Conservation (phyloP, 768 basidiomycete genomes). For the Sporobolomyces roseus region DNA sequence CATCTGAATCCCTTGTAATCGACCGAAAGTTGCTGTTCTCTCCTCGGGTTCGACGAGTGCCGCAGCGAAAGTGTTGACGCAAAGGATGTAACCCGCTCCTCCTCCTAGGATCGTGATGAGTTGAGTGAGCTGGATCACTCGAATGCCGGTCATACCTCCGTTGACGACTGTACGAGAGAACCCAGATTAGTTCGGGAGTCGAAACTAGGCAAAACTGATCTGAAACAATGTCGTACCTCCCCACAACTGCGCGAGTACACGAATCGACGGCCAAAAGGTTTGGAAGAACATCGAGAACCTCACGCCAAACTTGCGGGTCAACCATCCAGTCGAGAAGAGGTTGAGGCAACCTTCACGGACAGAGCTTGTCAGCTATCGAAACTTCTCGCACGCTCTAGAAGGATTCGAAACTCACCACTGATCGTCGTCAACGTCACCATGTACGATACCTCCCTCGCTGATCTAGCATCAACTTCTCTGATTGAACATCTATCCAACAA, state of each 20-base stretch:
- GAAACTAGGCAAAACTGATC: background rate
- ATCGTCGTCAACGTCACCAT: conserved; percentile 45
- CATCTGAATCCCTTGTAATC: conserved; percentile 45
- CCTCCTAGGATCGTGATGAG: conserved; percentile 47
- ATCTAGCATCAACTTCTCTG: conserved; percentile 41
- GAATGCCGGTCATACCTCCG: conserved; percentile 43
- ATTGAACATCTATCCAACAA: conserved; percentile 44
- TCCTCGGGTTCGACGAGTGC: conserved; percentile 44
- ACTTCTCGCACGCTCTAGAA: background rate
- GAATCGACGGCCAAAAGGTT: conserved; percentile 44
- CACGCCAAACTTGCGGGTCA: conserved; percentile 44
- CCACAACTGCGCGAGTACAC: conserved; percentile 46
- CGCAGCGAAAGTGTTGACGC: conserved; percentile 45
- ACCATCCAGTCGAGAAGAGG: conserved; percentile 46
- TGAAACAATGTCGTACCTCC: conserved; percentile 16
- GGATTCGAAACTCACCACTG: conserved; percentile 31
- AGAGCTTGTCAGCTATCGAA: background rate
- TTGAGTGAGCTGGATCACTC: conserved; percentile 47
- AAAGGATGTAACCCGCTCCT: conserved; percentile 48
- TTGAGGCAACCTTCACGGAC: conserved; percentile 37
- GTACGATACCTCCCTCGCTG: conserved; percentile 41
- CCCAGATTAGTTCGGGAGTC: no score
- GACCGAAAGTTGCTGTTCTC: conserved; percentile 47
- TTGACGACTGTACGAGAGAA: conserved; percentile 5
- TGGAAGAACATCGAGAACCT: conserved; percentile 47